phyloP scores from a whole-genome alignment of 108 stramenopile genomes.

The Cyclostephanos tholiformis region DNA sequence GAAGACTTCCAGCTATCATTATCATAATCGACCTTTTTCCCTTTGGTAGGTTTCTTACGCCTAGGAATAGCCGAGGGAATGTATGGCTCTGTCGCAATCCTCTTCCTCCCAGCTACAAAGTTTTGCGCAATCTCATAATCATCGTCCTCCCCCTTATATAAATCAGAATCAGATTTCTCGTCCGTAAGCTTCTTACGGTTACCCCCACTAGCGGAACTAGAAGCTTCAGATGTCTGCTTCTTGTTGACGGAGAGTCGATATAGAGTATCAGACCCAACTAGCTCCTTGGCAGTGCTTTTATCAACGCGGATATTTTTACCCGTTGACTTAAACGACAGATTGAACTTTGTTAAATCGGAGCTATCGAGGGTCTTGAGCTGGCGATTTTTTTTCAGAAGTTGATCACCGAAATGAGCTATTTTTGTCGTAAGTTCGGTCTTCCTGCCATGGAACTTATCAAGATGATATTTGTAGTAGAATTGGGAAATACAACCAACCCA shows the following conservation, averaged over 20 bases:
- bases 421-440: slow-evolving; percentile 13
- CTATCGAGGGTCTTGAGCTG: slow-evolving; percentile 7
- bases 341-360: slow-evolving; percentile 1
- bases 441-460: slow-evolving; percentile 18
- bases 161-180: no score
- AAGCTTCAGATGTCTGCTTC: neutral
- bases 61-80: neutral
- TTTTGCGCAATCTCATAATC: no score
- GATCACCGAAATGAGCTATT: slow-evolving; percentile 11
- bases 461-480: slow-evolving; percentile 44
- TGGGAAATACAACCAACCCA: slow-evolving; percentile 44
- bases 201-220: neutral
- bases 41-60: neutral
- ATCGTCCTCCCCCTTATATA: no score
- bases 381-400: neutral
- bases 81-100: neutral
- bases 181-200: neutral
- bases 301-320: slow-evolving; percentile 6
- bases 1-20: neutral
- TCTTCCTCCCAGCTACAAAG: no score
- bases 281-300: neutral
- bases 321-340: neutral
- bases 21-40: neutral
- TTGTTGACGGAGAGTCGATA: neutral
- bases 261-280: neutral